Evolutionary conservation across 306 rosid genomes (phyloP), one percentile per base, ranked within the genome.

Genomic region (Acmispon strigosus): DNA sequence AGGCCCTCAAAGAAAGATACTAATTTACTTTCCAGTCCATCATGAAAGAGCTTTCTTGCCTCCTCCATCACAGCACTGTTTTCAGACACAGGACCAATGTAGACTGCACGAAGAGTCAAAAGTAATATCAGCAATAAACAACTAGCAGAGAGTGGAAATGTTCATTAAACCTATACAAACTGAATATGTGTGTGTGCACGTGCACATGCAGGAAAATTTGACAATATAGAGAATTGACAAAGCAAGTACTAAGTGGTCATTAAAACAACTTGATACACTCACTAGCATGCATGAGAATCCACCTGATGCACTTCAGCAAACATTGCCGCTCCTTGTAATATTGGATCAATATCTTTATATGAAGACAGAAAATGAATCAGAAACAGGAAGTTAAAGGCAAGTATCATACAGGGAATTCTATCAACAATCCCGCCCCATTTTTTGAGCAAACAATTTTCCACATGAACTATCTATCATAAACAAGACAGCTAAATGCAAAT

Each of bases 241-340:
- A 54, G 43, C 43, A 76, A 59, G 60, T 14, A 61, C 29, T 61
- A 52, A 49, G 60, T 43, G 19, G 54, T 57, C 64, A 66, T 27
- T 60, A 75, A 13, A 76, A 61, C 14, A 51, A 51, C 67, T 58
- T 8, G 48, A 72, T 62, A 54, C 29, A 85, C 98, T 88, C 87
- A 93, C 98, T 69, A 70, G 96, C 88, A 62, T 87, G 91, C 86
- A 87, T 70, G 76, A 93, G 85, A 75, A 93, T 84, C 75, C 85
- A 83, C 76, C 96, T 85, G 66, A 89, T 83, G 82, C 98, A 93
- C 66, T 93, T 93, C 78, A 93, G 89, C 84, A 93, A 76, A 90
- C 96, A 93, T 68, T 93, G 98, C 3, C 98, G 84, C 82, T 93
- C 98, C 79, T 77, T 84, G 78, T 90, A 88, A 83, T 90, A 93